Conservation (phyloP, 169 alveolate genomes). For the Plasmodium blacklocki region DNA sequence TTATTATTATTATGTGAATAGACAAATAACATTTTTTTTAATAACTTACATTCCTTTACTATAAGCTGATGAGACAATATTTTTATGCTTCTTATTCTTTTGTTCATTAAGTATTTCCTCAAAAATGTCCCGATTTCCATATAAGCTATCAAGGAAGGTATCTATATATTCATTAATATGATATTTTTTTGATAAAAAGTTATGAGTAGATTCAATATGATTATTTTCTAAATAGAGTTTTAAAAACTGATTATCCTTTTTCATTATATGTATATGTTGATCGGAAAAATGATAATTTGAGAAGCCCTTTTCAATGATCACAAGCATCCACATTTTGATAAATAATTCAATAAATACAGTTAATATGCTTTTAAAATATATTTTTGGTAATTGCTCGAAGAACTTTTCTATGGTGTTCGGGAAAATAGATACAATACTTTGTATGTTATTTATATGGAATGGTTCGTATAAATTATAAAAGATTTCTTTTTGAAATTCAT, state of each 20-base stretch:
- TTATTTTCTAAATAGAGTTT: constrained; percentile 36
- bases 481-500: constrained; percentile 68
- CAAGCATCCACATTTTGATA: constrained; percentile 72
- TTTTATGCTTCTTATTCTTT: constrained; percentile 22
- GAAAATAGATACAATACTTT: constrained; percentile 28
- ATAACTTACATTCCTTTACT: constrained; percentile 46
- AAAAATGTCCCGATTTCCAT: constrained; percentile 38
- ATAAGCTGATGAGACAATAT: constrained; percentile 49
- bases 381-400: constrained; percentile 36
- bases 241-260: constrained; percentile 34
- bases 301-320: constrained; percentile 58
- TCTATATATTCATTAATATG: constrained; percentile 55
- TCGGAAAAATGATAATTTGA: constrained; percentile 25
- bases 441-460: constrained; percentile 10
- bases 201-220: constrained; percentile 18
- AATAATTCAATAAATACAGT: constrained; percentile 63
- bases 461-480: constrained; percentile 61
- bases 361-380: constrained; percentile 27
- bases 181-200: constrained; percentile 45
- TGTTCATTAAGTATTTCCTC: constrained; percentile 15
- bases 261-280: constrained; percentile 41
- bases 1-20: neutral
- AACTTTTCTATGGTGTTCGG: constrained; percentile 66
- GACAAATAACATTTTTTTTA: no score
- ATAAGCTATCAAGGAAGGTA: constrained; percentile 45